Conservation (phyloP, 208 protist species). For the Blastocrithidia nonstop region DNA sequence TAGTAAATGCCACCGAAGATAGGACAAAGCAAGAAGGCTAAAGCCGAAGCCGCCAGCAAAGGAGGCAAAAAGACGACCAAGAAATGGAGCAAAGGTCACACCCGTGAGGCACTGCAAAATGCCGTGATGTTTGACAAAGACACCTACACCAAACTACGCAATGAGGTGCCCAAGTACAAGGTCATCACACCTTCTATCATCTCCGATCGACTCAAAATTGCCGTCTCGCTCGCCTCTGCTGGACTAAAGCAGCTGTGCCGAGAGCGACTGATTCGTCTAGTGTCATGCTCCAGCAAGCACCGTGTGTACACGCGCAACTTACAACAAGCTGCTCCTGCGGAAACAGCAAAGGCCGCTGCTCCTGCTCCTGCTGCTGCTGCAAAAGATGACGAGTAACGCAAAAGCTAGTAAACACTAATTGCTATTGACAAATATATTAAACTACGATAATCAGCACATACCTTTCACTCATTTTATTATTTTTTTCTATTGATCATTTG, state of each 20-base stretch:
- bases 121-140: conserved; percentile 86
- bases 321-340: conserved; percentile 13
- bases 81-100: conserved; percentile 88
- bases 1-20: conserved; percentile 48
- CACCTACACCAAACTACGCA: conserved; percentile 65
- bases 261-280: conserved; percentile 64
- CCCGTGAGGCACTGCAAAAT: conserved; percentile 82
- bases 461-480: neutral
- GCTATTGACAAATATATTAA: neutral
- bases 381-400: neutral
- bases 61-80: conserved; percentile 78
- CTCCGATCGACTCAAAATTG: conserved; percentile 80
- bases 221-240: conserved; percentile 63
- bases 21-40: conserved; percentile 50
- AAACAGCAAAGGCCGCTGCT: conserved; percentile 7
- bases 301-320: conserved; percentile 70
- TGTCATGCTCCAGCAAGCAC: conserved; percentile 61
- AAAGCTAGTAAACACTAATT: neutral
- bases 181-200: conserved; percentile 84
- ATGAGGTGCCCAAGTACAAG: conserved; percentile 86
- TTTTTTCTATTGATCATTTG: too few species aligned
- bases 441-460: neutral
- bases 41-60: conserved; percentile 54
- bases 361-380: conserved; percentile 11
- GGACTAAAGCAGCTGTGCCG: conserved; percentile 81